phyloP scores from a whole-genome alignment of 2,329 filamentous ascomycete species.

The Pochonia chlamydosporia region DNA sequence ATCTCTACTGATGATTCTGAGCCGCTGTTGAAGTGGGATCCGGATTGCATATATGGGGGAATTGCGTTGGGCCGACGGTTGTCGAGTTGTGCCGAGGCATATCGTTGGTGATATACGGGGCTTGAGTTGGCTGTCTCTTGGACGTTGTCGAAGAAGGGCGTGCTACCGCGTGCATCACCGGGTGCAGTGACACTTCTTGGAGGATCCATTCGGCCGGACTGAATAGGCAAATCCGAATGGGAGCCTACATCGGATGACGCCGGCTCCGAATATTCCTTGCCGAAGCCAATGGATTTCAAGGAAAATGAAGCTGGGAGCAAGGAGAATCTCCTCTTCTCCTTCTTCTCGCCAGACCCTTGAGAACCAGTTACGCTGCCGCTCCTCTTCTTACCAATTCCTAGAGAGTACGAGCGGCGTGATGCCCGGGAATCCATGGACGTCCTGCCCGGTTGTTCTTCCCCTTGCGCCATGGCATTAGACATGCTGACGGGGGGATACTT shows the following conservation, averaged over 20 bases:
- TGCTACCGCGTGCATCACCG: conserved; percentile 28
- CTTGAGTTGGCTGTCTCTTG: conserved; percentile 27
- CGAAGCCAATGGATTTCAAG: conserved; percentile 56
- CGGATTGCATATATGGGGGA: conserved; percentile 40
- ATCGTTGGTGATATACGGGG: conserved; percentile 35
- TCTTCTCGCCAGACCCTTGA: conserved; percentile 51
- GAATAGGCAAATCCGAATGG: conserved; percentile 47
- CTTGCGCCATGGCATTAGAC: conserved; percentile 62
- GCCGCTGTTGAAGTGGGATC: conserved; percentile 40
- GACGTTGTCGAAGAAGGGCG: conserved; percentile 33
- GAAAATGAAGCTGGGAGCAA: conserved; percentile 61
- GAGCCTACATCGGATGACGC: conserved; percentile 41
- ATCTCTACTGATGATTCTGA: conserved; percentile 50
- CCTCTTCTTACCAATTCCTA: conserved; percentile 63
- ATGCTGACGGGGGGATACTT: conserved; percentile 90
- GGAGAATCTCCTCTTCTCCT: conserved; percentile 61
- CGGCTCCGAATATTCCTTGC: conserved; percentile 39
- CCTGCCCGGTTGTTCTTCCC: conserved; percentile 45
- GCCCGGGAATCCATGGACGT: conserved; percentile 64
- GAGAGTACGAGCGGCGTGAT: conserved; percentile 64
- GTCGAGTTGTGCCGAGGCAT: conserved; percentile 34
- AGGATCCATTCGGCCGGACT: conserved; percentile 32
- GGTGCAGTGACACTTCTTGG: conserved; percentile 27
- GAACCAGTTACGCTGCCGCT: conserved; percentile 60
- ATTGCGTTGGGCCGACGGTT: conserved; percentile 35